Evolutionary conservation across 306 rosid species (phyloP), one percentile per base, ranked within the genome.

Genomic region (Leucaena leucocephala): DNA sequence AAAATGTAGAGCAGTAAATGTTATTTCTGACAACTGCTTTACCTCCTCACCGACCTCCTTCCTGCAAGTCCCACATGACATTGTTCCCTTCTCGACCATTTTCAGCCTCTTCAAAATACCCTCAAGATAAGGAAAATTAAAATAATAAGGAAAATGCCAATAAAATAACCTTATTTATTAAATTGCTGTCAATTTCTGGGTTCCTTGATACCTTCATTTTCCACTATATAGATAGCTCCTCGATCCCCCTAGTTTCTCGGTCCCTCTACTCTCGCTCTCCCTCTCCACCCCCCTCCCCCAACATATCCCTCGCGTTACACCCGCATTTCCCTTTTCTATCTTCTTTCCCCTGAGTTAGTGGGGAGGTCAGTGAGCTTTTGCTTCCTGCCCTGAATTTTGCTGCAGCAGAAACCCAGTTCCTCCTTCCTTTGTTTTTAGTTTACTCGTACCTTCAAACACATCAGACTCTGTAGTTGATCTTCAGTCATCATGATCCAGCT

Each of bases 31-130:
- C 74, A 64, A 71, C 36, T 34, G 75, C 84, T 87, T 86, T 82
- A 88, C 81, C 78, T 76, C 84, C 88, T 66, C 96, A 86, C 92
- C 94, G 94, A 92, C 97, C 85, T 59, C 42, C 74, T 55, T 68
- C 79, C 83, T 71, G 86, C 76, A 76, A 84, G 79, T 75, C 80
- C 79, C 97, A 92, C 98, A 89, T 92, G 97, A 57, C 80, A 63
- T 88, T 88, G 90, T 86, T 89, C 89, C 83, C 78, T 83, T 81
- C 86, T 76, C 81, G 69, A 78, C 82, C 82, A 85, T 83, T 85
- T 86, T 43, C 73, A 72, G 74, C 83, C 83, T 75, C 80, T 78
- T 83, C 86, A 62, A 84, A 81, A 87, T 59, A 45, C 71, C 57
- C 77, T 22, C 75, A 76, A 22, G 3, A 27, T 44, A 63, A 44